A percentile compares a stretch with the other conserved stretches of the same genome.
Conservation (phyloP, 108 stramenopile genomes). For the Licmophora abbreviata region DNA sequence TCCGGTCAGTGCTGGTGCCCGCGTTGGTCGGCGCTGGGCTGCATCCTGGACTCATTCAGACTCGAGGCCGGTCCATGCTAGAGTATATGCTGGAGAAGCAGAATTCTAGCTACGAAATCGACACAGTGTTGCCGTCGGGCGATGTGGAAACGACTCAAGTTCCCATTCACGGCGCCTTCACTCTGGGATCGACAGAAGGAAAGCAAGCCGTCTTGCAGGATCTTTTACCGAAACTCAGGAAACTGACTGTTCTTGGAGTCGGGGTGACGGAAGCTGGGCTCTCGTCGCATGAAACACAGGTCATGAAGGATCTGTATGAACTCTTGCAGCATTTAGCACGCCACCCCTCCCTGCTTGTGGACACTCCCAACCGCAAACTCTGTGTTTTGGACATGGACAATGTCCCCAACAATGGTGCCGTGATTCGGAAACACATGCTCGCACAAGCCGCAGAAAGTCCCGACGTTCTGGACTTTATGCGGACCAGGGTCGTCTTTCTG, state of each 20-base stretch:
- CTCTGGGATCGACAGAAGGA: slow-evolving; percentile 42
- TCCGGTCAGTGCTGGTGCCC: slow-evolving; percentile 80
- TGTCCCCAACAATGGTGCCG: slow-evolving; percentile 74
- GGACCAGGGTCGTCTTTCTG: slow-evolving; percentile 53
- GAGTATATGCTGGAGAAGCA: slow-evolving; percentile 29
- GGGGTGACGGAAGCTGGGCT: slow-evolving; percentile 89
- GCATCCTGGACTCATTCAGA: slow-evolving; percentile 52
- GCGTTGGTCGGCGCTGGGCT: slow-evolving; percentile 21
- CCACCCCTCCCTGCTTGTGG: too few species aligned
- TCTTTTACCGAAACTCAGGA: slow-evolving; percentile 9
- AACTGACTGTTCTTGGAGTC: slow-evolving; percentile 63
- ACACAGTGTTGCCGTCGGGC: slow-evolving; percentile 58
- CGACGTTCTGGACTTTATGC: slow-evolving; percentile 31
- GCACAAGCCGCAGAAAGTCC: slow-evolving; percentile 26
- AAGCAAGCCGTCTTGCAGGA: slow-evolving; percentile 37
- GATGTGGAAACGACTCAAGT: slow-evolving; percentile 28
- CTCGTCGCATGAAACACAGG: slow-evolving; percentile 37
- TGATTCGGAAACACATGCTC: slow-evolving; percentile 52
- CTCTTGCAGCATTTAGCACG: slow-evolving; percentile 19
- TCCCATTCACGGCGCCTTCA: slow-evolving; percentile 49
- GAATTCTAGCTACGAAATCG: slow-evolving; percentile 39
- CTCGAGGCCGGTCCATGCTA: slow-evolving; percentile 63
- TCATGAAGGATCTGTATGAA: slow-evolving; percentile 63
- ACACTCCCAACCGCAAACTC: slow-evolving; percentile 22
- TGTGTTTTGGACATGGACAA: slow-evolving; percentile 85